Base-by-base conservation (phyloP, 257 asterid species). In the Capsicum pubescens region DNA sequence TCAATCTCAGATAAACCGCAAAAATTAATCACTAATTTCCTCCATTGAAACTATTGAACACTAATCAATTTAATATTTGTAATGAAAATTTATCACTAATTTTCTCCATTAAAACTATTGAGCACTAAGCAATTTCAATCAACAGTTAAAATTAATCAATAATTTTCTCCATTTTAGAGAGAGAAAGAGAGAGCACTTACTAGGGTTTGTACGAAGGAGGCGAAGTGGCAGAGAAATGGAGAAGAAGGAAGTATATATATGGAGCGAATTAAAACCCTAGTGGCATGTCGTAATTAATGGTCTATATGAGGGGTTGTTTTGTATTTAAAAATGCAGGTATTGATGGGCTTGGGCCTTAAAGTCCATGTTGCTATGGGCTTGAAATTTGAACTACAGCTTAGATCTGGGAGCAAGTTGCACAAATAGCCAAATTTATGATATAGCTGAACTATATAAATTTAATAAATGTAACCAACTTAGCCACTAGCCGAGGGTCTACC, bases 221-320 rank as follows among this genome's bases (percentile, higher is more conserved):
- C 58, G 50, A 57, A 71, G 83, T 55, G 76, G 14, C 4, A 59
- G 32, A 26, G 21, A 57, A 16, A 56, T 81, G 26, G 84, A 76
- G 50, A 84, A 60, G 60, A n/a, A 0, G 8, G 83, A 60, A 72
- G 0, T 26, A 74, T 55, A n/a, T 19, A 56, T 59, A 19, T 42
- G 48, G 79, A 17, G 56, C 79, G 46, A 7, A 64, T 72, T 82
- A 35, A 85, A 85, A 71, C 87, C 87, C 87, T 85, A 85, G 85
- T 85, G 80, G 85, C 50, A 39, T 61, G 6, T 19, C 48, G 79
- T 70, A 70, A 70, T 42, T 42, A 17, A 42, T 42, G 3, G 79
- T 44, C 16, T 44, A 17, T 42, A 42, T 42, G 16, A 70, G 35
- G 57, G 79, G 56, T 17, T 16, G 7, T 5, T 70, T 39, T 44